Evolutionary conservation across 148 eudicot genomes (phyloP), one percentile per base, ranked within the genome.

Genomic region (Tetragonia tetragonoides): DNA sequence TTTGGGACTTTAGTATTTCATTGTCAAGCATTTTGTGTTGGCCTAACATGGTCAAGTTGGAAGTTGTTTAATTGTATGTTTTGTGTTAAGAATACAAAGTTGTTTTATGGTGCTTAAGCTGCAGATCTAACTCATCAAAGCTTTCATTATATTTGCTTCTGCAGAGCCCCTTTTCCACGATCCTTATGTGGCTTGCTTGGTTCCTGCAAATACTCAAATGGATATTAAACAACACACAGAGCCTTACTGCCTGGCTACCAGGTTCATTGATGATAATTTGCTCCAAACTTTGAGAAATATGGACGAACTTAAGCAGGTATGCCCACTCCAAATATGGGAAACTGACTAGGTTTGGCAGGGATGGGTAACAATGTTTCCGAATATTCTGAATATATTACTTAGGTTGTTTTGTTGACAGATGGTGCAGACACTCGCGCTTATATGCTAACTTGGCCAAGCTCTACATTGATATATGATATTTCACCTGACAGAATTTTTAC

Each of bases 401-500:
- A 95, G 99, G 94, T 91, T 84, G 97, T 95, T 81, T 76, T 95
- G 79, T 87, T 95, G 68, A 95, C 96, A 84, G 97, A 95, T 90
- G 99, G 99, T 39, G 87, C 88, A 81, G 99, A 95, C 77, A 95
- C 99, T 77, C 91, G 99, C 42, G 89, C 92, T 72, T 95, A 89
- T 81, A 79, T 96, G 79, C 90, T 95, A 72, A 85, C 85, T 20
- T 95, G 99, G 99, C 97, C 94, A 16, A 75, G 66, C 73, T 92
- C 97, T 57, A 92, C 94, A 38, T 61, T 95, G 82, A 79, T 95
- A 40, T 92, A 81, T 81, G 96, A 92, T 56, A 69, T 95, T 56
- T 95, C 97, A 61, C 94, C 89, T 5, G 91, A 85, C 34, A 75
- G 68, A 67, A 81, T 92, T 40, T 92, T 82, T 74, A 73, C 3